Conservation (phyloP, 768 basidiomycete species). For the Pleurotus tuber-regium region DNA sequence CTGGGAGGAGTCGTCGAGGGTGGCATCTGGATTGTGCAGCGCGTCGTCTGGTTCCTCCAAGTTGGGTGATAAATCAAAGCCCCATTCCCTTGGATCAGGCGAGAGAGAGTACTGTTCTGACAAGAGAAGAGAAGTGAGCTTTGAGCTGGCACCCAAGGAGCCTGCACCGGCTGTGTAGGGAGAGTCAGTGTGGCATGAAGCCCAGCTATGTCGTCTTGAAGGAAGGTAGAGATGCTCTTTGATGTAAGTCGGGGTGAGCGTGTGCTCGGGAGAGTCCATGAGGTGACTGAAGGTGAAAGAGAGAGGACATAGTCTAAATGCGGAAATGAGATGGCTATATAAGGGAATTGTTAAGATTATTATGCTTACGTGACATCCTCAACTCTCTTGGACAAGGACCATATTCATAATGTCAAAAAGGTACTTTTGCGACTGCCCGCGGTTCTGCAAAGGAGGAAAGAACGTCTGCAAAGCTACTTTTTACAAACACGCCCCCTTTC, state of each 20-base stretch:
- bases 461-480: slow-evolving; percentile 8
- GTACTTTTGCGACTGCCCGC: slow-evolving; percentile 5
- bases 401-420: neutral
- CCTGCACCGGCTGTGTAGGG: slow-evolving; percentile 14
- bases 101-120: slow-evolving; percentile 55
- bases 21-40: slow-evolving; percentile 62
- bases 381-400: no score
- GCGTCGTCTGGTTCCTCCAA: slow-evolving; percentile 66
- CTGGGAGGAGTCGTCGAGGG: slow-evolving; percentile 29
- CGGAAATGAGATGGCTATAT: neutral
- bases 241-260: neutral
- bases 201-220: slow-evolving; percentile 5
- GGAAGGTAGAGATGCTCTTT: slow-evolving; percentile 1
- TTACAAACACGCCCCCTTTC: slow-evolving; percentile 4
- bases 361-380: no score
- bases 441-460: slow-evolving; percentile 8
- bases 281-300: neutral
- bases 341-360: neutral
- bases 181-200: slow-evolving; percentile 10
- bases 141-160: slow-evolving; percentile 8
- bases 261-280: slow-evolving; percentile 5
- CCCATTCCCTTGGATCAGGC: slow-evolving; percentile 67
- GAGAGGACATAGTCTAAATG: neutral
- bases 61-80: slow-evolving; percentile 53
- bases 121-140: neutral